These are phyloP conservation scores for Phytophthora palmivora DNA, from an alignment of 352 stramenopile species.

Conservation along the genomic window DNA sequence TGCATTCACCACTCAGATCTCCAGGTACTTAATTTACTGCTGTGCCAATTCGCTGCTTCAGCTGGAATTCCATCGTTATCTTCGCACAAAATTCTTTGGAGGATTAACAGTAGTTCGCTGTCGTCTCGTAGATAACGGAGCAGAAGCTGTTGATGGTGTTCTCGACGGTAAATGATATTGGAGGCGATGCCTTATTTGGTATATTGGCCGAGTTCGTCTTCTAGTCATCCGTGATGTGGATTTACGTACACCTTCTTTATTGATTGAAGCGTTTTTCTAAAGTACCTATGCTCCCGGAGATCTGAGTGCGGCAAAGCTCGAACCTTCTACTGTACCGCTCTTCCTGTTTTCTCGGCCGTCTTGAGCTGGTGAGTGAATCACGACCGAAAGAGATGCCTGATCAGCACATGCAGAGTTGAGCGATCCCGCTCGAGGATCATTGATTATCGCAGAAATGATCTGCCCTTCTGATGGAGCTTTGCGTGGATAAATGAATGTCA, in stretches of 20 bases:
- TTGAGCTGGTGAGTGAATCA: slow-evolving; percentile 21
- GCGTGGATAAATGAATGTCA: slow-evolving; percentile 42
- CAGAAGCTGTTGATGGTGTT: background rate
- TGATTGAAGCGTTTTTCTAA: background rate
- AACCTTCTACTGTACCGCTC: slow-evolving; percentile 3
- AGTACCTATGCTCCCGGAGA: slow-evolving; percentile 18
- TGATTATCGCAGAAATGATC: slow-evolving; percentile 25
- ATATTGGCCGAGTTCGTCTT: no score
- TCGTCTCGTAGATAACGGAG: background rate
- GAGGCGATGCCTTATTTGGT: no score
- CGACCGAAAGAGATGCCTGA: slow-evolving; percentile 25
- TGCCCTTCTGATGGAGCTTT: slow-evolving; percentile 29
- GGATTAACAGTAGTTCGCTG: no score
- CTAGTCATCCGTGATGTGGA: background rate
- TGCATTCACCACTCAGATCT: no score
- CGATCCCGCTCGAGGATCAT: slow-evolving; percentile 15
- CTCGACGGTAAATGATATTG: no score
- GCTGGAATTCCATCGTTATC: no score
- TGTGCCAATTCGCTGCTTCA: no score
- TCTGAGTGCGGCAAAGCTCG: slow-evolving; percentile 18
- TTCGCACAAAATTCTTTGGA: no score
- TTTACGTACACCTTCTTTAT: no score
- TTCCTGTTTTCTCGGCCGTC: slow-evolving; percentile 17
- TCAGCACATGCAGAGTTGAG: slow-evolving; percentile 16
- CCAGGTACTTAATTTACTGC: no score